These are phyloP conservation scores for Sporothrix dimorphospora DNA, from an alignment of 2,329 filamentous ascomycete genomes.

Conservation along the genomic window DNA sequence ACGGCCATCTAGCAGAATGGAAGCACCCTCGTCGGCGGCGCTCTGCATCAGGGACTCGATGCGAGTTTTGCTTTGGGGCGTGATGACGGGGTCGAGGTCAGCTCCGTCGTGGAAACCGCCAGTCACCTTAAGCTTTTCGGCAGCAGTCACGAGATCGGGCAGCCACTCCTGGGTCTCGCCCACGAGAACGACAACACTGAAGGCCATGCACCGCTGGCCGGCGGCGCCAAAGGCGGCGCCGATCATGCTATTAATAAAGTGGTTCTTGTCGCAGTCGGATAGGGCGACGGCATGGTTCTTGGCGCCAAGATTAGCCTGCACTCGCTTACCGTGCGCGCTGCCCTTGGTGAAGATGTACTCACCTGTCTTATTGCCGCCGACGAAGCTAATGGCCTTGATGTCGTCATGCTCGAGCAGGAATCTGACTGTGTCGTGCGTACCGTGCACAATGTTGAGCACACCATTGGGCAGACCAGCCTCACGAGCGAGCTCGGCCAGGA, in stretches of 20 bases:
- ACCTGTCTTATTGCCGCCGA: constrained; percentile 84
- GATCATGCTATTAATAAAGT: constrained; percentile 80
- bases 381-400: constrained; percentile 86
- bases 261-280: constrained; percentile 88
- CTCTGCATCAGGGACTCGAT: constrained; percentile 76
- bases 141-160: constrained; percentile 66
- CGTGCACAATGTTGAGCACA: constrained; percentile 82
- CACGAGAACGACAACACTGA: constrained; percentile 65
- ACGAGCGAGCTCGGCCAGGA: constrained; percentile 76
- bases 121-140: constrained; percentile 74
- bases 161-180: constrained; percentile 80
- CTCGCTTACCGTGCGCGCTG: constrained; percentile 83
- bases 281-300: constrained; percentile 88
- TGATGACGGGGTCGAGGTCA: constrained; percentile 84
- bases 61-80: constrained; percentile 74
- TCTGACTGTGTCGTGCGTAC: constrained; percentile 79
- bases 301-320: constrained; percentile 83
- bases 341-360: constrained; percentile 82
- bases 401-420: constrained; percentile 83
- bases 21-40: constrained; percentile 81
- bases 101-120: constrained; percentile 80
- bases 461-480: constrained; percentile 82
- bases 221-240: constrained; percentile 85
- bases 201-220: constrained; percentile 84
- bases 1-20: constrained; percentile 78